Conservation (phyloP, 352 stramenopile species). For the Globisporangium irregulare region DNA sequence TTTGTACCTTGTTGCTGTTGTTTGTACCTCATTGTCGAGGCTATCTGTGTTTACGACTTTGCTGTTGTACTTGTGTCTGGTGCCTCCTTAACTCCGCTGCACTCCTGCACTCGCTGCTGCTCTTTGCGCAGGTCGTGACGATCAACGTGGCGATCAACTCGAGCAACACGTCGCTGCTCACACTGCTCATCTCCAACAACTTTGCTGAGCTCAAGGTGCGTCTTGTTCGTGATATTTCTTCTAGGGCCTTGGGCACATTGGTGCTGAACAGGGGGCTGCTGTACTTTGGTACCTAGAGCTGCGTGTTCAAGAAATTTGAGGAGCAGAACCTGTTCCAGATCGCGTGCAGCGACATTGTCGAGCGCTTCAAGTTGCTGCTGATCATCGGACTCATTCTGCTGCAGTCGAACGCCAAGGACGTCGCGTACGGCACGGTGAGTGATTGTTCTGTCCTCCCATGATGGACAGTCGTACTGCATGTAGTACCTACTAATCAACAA, state of each 20-base stretch:
- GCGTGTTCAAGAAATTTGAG: constrained; percentile 98
- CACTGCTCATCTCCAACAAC: constrained; percentile 97
- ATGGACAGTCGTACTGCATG: not conserved
- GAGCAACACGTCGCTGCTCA: constrained; percentile 92
- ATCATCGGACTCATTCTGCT: constrained; percentile 96
- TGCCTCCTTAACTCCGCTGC: constrained; percentile 30
- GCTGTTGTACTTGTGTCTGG: not conserved
- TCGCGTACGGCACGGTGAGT: constrained; percentile 71
- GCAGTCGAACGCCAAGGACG: constrained; percentile 77
- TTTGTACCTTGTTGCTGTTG: not conserved
- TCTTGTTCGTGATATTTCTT: no score
- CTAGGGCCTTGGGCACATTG: no score
- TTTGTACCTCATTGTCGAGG: not conserved
- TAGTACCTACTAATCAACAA: not conserved
- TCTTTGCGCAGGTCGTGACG: constrained; percentile 97
- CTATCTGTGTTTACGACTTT: not conserved
- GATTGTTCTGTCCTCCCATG: not conserved
- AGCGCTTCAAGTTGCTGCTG: constrained; percentile 97
- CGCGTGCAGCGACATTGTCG: constrained; percentile 95
- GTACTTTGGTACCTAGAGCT: constrained; percentile 35
- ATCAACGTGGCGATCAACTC: constrained; percentile 97
- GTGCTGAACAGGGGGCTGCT: no score
- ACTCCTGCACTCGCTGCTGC: constrained; percentile 91
- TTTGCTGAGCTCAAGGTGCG: constrained; percentile 97
- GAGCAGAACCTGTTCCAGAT: constrained; percentile 98